Evolutionary conservation across 257 asterid species (phyloP).

Genomic region (Jacaranda copaia): DNA sequence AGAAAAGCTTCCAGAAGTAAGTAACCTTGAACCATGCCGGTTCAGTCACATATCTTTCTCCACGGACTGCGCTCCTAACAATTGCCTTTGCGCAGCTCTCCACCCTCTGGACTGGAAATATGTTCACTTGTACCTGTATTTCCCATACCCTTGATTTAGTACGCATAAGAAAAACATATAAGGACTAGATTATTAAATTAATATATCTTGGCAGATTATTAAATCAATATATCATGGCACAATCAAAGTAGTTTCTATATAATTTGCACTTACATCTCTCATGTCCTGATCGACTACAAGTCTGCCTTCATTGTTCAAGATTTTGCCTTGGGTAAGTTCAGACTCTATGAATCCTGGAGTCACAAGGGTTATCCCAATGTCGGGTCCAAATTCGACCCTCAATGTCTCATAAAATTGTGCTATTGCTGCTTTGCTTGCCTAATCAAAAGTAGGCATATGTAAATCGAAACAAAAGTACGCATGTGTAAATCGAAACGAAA

Average conservation of each 20-base stretch:
- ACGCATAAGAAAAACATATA: no score
- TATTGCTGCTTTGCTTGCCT: slow-evolving; percentile 89
- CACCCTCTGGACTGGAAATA: slow-evolving; percentile 49
- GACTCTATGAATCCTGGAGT: slow-evolving; percentile 75
- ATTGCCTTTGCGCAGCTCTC: slow-evolving; percentile 63
- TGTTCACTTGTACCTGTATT: slow-evolving; percentile 53
- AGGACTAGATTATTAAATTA: not conserved
- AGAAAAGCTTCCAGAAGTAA: slow-evolving; percentile 54
- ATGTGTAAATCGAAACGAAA: not conserved
- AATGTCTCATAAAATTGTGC: slow-evolving; percentile 72
- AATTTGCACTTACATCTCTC: slow-evolving; percentile 60
- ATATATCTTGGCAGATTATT: no score
- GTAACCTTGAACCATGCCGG: slow-evolving; percentile 61
- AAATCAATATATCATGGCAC: no score
- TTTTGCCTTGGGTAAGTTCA: slow-evolving; percentile 68
- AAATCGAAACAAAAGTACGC: no score
- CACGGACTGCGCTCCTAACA: slow-evolving; percentile 54
- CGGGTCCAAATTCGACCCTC: slow-evolving; percentile 74
- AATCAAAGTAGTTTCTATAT: not conserved
- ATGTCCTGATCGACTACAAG: slow-evolving; percentile 61
- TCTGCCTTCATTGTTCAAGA: slow-evolving; percentile 50
- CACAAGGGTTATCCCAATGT: slow-evolving; percentile 64
- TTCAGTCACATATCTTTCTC: slow-evolving; percentile 65
- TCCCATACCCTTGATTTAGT: no score
- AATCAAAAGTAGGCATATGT: not conserved